Evolutionary conservation across 306 rosid genomes (phyloP).

Genomic region (Carpinus viminea): DNA sequence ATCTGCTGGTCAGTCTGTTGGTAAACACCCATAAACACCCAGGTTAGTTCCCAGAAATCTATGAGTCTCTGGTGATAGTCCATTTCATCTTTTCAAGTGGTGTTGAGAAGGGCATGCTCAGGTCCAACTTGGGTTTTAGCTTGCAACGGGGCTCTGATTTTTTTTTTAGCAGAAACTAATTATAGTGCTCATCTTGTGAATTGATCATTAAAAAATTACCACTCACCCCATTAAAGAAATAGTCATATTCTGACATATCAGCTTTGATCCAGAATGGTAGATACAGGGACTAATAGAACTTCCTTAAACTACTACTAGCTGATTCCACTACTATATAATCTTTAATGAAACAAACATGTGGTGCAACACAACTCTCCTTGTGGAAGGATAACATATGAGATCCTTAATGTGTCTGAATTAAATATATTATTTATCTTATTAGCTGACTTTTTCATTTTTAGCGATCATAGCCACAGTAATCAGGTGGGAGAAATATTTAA

Average conservation of each 20-base stretch:
- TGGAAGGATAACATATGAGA: neutral
- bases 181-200: too few relatives aligned
- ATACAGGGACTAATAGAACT: neutral
- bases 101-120: neutral
- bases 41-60: neutral
- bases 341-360: neutral
- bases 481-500: neutral
- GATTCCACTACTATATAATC: neutral
- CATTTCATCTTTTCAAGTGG: neutral
- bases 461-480: constrained; percentile 1
- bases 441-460: neutral
- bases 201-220: neutral
- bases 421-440: neutral
- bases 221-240: neutral
- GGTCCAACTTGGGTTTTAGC: neutral
- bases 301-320: neutral
- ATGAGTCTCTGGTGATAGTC: neutral
- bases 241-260: neutral
- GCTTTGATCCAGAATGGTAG: neutral
- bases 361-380: neutral
- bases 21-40: neutral
- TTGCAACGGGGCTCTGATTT: neutral
- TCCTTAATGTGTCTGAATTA: neutral
- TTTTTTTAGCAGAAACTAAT: neutral
- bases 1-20: neutral